These are phyloP conservation scores for Plasmodium berghei DNA, from an alignment of 169 alveolate species.

Conservation along the genomic window DNA sequence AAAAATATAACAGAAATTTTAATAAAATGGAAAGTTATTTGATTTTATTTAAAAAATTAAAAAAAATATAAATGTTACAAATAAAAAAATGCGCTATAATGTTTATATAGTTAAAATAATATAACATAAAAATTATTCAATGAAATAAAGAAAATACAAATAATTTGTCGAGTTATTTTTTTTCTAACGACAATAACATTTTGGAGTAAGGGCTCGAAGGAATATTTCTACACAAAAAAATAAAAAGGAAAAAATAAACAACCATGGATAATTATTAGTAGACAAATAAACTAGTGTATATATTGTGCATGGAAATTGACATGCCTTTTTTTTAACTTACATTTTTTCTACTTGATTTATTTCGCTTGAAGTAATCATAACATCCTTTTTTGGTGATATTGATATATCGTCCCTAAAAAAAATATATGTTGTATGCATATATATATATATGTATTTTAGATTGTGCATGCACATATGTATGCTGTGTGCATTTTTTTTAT, in stretches of 20 bases:
- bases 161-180: neutral
- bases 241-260: neutral
- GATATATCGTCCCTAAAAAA: slow-evolving; percentile 73
- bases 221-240: slow-evolving; percentile 18
- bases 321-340: slow-evolving; percentile 19
- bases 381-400: slow-evolving; percentile 52
- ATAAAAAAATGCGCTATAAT: too few relatives aligned
- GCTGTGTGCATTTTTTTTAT: too few relatives aligned
- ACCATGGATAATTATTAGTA: neutral
- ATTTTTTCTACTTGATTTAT: slow-evolving; percentile 73
- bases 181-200: slow-evolving; percentile 30
- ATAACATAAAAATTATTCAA: too few relatives aligned
- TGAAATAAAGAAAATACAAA: neutral
- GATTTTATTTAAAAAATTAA: too few relatives aligned
- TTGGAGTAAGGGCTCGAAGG: slow-evolving; percentile 56
- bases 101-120: too few relatives aligned
- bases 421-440: neutral
- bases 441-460: too few relatives aligned
- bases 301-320: neutral
- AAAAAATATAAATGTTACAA: too few relatives aligned
- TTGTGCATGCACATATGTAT: too few relatives aligned
- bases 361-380: slow-evolving; percentile 70
- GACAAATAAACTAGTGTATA: neutral
- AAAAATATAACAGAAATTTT: neutral
- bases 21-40: too few relatives aligned